Conservation (phyloP, 306 rosid genomes). For the Oemleria cerasiformis region DNA sequence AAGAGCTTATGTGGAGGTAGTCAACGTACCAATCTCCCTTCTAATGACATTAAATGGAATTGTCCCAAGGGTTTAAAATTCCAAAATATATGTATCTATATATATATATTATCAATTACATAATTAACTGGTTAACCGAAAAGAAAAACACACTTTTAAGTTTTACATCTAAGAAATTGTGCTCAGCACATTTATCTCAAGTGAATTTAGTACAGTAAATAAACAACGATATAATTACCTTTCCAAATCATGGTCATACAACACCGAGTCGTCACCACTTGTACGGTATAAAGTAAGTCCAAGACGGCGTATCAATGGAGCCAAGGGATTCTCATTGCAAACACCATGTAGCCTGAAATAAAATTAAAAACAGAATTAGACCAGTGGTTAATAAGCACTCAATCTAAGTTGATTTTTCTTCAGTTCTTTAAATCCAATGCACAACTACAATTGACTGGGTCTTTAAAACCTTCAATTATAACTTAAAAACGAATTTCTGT, state of each 20-base stretch:
- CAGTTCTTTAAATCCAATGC: neutral
- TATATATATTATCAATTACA: neutral
- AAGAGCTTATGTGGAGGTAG: neutral
- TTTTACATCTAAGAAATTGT: neutral
- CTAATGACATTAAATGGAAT: neutral
- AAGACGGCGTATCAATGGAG: slow-evolving; percentile 71
- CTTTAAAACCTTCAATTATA: neutral
- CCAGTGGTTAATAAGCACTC: slow-evolving; percentile 1
- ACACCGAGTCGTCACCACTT: slow-evolving; percentile 79
- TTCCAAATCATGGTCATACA: slow-evolving; percentile 92
- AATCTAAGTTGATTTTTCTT: neutral
- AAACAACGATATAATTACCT: slow-evolving; percentile 44
- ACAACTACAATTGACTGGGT: neutral
- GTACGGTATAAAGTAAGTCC: slow-evolving; percentile 79
- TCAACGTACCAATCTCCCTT: neutral
- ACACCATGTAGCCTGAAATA: slow-evolving; percentile 80
- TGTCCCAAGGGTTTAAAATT: neutral
- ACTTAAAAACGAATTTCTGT: neutral
- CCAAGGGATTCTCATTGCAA: slow-evolving; percentile 86
- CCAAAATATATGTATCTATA: neutral
- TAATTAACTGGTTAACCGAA: neutral
- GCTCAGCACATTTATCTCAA: slow-evolving; percentile 2
- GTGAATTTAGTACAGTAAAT: neutral
- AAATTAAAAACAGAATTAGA: neutral
- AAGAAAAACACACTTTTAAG: neutral